Evolutionary conservation across 2,329 filamentous ascomycete species (phyloP).

Genomic region (Penicillium freii): DNA sequence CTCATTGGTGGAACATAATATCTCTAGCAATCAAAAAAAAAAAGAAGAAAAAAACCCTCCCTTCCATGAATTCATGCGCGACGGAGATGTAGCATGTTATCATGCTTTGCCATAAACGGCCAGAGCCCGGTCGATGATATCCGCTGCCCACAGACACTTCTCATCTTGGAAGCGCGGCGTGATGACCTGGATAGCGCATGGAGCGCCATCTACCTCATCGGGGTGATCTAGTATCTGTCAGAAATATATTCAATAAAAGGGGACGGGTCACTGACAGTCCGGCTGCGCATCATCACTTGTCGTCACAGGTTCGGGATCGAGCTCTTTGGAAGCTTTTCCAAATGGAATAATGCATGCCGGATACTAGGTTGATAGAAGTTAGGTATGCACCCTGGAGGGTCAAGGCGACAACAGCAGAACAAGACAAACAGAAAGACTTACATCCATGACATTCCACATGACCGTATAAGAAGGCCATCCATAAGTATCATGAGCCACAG

Average conservation of each 20-base stretch:
- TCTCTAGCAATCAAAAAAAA: not conserved
- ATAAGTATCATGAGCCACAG: constrained; percentile 51
- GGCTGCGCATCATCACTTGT: constrained; percentile 34
- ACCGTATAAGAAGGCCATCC: constrained; percentile 46
- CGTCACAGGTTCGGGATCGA: constrained; percentile 36
- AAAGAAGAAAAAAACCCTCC: not conserved
- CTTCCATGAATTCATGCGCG: not conserved
- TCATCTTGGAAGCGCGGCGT: constrained; percentile 51
- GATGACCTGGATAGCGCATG: constrained; percentile 50
- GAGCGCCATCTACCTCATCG: constrained; percentile 43
- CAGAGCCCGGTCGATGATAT: constrained; percentile 30
- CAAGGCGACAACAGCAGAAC: not conserved
- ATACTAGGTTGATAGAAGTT: constrained; percentile 36
- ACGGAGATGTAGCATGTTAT: not conserved
- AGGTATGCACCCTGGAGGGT: not conserved
- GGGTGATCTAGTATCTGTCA: constrained; percentile 40
- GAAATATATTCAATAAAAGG: not conserved
- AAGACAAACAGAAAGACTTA: constrained; percentile 28
- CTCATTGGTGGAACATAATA: not conserved
- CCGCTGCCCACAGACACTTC: constrained; percentile 39
- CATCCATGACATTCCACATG: constrained; percentile 54
- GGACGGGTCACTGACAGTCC: constrained; percentile 20
- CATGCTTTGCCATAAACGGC: not conserved
- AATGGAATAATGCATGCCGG: constrained; percentile 52
- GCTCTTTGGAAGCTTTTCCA: constrained; percentile 41